Percentiles rank a stretch among this genome's conserved stretches.
These are phyloP conservation scores for Leptodermis oblonga DNA, from an alignment of 257 asterid species.

Conservation along the genomic window DNA sequence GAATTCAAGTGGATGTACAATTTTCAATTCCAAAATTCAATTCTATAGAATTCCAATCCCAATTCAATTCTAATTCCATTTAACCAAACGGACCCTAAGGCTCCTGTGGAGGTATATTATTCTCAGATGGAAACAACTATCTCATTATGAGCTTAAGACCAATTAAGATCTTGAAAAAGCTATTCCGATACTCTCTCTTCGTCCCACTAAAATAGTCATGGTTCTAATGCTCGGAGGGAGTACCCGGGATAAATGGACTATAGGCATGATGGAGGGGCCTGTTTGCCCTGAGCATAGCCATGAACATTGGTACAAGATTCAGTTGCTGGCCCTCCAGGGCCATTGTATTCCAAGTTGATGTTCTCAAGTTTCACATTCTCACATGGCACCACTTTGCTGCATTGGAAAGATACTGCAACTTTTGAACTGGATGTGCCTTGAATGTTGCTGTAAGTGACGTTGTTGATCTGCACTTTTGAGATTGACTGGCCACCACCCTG, in stretches of 20 bases:
- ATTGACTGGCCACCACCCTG: background rate
- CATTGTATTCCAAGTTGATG: constrained; percentile 42
- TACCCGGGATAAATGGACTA: constrained; percentile 3
- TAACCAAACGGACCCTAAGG: no score
- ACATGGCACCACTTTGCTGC: constrained; percentile 52
- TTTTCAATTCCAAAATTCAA: no score
- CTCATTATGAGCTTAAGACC: background rate
- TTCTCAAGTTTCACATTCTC: constrained; percentile 39
- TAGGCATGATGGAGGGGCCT: constrained; percentile 48
- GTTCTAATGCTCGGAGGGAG: background rate
- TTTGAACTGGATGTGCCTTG: constrained; percentile 49
- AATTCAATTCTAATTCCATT: no score
- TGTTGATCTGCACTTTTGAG: constrained; percentile 44
- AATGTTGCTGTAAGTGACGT: constrained; percentile 54
- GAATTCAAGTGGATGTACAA: no score
- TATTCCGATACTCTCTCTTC: no score
- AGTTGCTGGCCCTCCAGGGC: constrained; percentile 30
- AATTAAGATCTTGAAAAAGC: no score
- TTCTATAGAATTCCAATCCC: no score
- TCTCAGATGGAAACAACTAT: background rate
- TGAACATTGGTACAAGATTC: constrained; percentile 41
- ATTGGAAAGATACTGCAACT: constrained; percentile 39
- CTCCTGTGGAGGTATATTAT: background rate
- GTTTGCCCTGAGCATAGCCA: constrained; percentile 45
- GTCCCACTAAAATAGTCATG: background rate